Evolutionary conservation across 441 rosid genomes (phyloP), one percentile per base, ranked within the genome.

Genomic region (Syzygium malaccense): DNA sequence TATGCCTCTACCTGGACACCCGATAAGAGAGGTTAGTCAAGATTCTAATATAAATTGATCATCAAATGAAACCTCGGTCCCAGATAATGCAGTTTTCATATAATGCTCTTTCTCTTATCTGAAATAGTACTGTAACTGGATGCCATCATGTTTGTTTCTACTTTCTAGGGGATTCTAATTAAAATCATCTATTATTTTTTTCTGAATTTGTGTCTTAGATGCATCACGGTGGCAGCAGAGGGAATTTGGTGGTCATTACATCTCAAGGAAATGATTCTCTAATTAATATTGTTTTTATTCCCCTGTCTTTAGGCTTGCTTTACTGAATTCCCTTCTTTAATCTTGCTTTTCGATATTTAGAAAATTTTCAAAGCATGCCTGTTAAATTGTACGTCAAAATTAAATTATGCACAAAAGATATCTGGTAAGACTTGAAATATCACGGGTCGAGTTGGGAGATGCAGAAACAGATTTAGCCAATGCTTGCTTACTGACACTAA

Each of bases 1-100:
- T 95, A 95, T 89, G 92, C 97, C 95, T 45, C 91, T 96, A 32
- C 97, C 97, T 88, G 98, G 93, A 51, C 93, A 94, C 88, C 98
- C 96, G 8, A 97, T 96, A 78, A 91, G 92, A 86, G 90, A 95
- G 94, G 98, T 93, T 83, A 87, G 88, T 56, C 37, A 37, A 37
- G 83, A 75, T 75, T 75, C 51, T 37, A 41, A 0, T 68, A 37
- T 75, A 75, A 37, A 49, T 57, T 30, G 86, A 51, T 30, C 86
- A 55, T 51, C 64, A 23, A 85, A 32, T 53, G 26, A 55, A 53
- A n/a, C 64, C 8, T 53, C 0, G 10, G 51, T 75, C 51, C n/a
- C 51, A 37, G 4, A 71, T 85, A 32, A 30, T 85, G 41, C 48
- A 45, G 48, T 45, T 45, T 45, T 45, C 51, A 37, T 7, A 23